Base-by-base conservation (phyloP, 2,329 filamentous ascomycete genomes). In the Ilyonectria destructans region DNA sequence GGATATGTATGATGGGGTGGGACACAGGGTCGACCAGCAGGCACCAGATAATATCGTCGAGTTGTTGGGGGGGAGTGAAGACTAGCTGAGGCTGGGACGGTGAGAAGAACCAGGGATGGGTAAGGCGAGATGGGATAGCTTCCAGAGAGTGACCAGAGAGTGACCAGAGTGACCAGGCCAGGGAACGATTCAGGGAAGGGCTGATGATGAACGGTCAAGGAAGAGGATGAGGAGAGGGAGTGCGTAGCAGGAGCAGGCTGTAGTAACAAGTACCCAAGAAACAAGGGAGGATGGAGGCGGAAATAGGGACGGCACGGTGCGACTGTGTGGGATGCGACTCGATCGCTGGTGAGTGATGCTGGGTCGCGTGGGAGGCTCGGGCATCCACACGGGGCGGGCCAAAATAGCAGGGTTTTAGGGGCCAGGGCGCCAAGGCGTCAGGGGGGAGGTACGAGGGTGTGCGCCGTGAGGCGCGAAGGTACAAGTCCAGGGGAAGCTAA, bases 1-100 rank as follows among this genome's bases (percentile, higher is more conserved):
- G 74, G 74, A 76, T 76, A 65, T 55, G 68, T 66, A 73, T 71
- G 70, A 74, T 70, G 69, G 66, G 62, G 69, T 71, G 72, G 68
- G 68, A 68, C 64, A 51, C 15, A 19, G 35, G 40, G 49, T 65
- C 43, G 67, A 58, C 62, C 62, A 29, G 57, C 62, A 52, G 29
- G 23, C 56, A 52, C 58, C 49, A 61, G 58, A 62, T 19, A 33
- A 31, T 46, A 46, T 51, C 40, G 48, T 40, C n/a, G 40, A 62
- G 37, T 62, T 62, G 59, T 62, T 62, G 59, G 59, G 59, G n/a
- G n/a, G 33, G 46, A 51, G 26, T n/a, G 26, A 21, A 54, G 51
- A 21, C n/a, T 13, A 29, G 48, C 10, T 23, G 51, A 54, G 51
- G 51, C 56, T 45, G 56, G 43, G 56, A 45, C 56, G 56, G 56